Base-by-base conservation (phyloP, 2,329 filamentous ascomycete genomes). In the Drechslera avenae region DNA sequence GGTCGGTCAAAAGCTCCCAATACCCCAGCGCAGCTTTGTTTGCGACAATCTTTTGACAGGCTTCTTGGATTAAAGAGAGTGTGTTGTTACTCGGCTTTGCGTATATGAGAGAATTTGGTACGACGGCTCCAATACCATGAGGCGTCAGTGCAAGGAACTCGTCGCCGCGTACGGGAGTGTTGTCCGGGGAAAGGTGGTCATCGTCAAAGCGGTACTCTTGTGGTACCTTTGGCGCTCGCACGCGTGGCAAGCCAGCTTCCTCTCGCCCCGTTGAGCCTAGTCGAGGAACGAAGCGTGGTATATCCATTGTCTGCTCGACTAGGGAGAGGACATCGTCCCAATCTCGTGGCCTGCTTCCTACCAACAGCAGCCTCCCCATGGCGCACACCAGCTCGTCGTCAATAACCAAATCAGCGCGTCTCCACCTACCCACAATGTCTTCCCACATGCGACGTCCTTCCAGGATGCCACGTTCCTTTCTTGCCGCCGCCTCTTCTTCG, bases 341-440 rank as follows among this genome's bases (percentile, higher is more conserved):
- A 60, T 94, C 86, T 41, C 79, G 73, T 14, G 82, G 77, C 9
- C 80, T 74, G 30, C 73, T 76, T 13, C 88, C 85, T 41, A 87
- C 76, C 17, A 91, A 75, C n/a, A 97, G 78, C 3, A 96, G 62
- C 30, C 86, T 81, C 5, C 87, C 91, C 89, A 97, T 96, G 23
- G 88, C 81, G 65, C 85, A 87, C 3, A 95, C 87, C 16, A 97
- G 78, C 47, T 83, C 77, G 71, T 94, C 90, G 63, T 97, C 92
- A 16, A 97, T 79, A 40, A 80, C 64, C 13, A 97, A 62, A 43
- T 84, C 78, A 23, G 87, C 91, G 45, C 81, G 79, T 46, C 81
- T 82, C 92, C 92, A 97, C 56, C 85, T 86, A n/a, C 78, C 73
- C 14, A 91, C 78, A 36, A 95, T 81, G 66, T 96, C 91, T 35